Conservation (phyloP, 2,329 filamentous ascomycete species). For the Aspergillus sp. region DNA sequence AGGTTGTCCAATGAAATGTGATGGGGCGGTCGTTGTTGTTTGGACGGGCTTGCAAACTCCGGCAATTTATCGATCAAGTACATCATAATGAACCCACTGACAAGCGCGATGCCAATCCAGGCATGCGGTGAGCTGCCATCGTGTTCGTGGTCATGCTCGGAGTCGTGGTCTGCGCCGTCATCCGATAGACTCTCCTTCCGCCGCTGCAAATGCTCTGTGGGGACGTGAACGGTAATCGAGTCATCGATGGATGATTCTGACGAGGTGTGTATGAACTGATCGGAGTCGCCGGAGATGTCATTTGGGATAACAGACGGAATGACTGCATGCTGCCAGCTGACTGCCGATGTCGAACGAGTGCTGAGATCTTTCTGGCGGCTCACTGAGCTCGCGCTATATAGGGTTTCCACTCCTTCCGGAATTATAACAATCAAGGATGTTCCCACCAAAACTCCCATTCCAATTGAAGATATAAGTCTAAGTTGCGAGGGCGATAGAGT, state of each 20-base stretch:
- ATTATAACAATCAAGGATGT: constrained; percentile 97
- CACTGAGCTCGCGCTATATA: constrained; percentile 60
- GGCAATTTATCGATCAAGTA: constrained; percentile 89
- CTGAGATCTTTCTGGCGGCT: constrained; percentile 32
- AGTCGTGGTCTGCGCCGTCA: constrained; percentile 35
- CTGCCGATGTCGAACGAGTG: constrained; percentile 24
- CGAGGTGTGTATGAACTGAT: background rate
- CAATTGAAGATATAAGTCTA: constrained; percentile 85
- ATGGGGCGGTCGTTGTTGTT: constrained; percentile 66
- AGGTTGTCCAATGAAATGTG: constrained; percentile 89
- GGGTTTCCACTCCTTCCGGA: constrained; percentile 89
- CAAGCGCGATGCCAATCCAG: constrained; percentile 84
- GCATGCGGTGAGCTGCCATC: constrained; percentile 59
- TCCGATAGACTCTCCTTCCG: constrained; percentile 31
- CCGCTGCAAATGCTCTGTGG: constrained; percentile 21
- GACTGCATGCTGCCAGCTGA: constrained; percentile 30
- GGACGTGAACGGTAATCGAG: constrained; percentile 21
- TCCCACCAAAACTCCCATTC: constrained; percentile 89
- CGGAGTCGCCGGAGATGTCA: background rate
- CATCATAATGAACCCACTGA: constrained; percentile 92
- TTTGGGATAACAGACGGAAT: constrained; percentile 15
- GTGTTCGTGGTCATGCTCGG: constrained; percentile 35
- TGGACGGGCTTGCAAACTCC: constrained; percentile 66
- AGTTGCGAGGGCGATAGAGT: constrained; percentile 82
- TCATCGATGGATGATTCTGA: background rate